Base-by-base conservation (phyloP, 805 yeast species). In the Starmerella sirachaensis region DNA sequence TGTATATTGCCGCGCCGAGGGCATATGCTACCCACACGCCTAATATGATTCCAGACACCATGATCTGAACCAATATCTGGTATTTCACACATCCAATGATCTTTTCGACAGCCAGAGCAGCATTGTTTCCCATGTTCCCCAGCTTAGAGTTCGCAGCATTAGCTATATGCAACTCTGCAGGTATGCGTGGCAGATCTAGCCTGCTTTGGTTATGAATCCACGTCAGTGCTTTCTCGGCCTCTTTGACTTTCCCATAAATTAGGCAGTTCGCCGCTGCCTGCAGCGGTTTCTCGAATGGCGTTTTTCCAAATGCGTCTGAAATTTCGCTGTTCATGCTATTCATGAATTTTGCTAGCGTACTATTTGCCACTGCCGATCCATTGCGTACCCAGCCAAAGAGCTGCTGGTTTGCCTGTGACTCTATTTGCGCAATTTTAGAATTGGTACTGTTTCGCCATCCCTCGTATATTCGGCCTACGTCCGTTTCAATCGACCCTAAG, bases 181-280 rank as follows among this genome's bases (percentile, higher is more conserved):
- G 36, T 4, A 48, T 28, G 8, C 41, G 27, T 0, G 93, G 93
- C 1, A 83, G 53, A 1, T 61, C 46, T 2, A 85, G 58, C 12
- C 72, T 64, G 3, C 85, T 65, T 45, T 80, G 64, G 24, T 76
- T 62, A 48, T 77, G 65, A 1, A 85, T 61, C 96, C 96, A 91
- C 2, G 76, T 69, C 38, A 86, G 58, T 0, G 93, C 97, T 21
- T 69, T 53, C 45, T 80, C 80, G 2, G 84, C 62, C 17, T 68
- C 64, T 11, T 64, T 65, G 6, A 88, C 56, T 50, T 88, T 91
- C 33, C 78, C 64, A 13, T 82, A 88, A 26, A 91, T 64, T 3
- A 82, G 72, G 60, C 98, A 88, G 22, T 76, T 74, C 4, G 86
- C 79, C 0, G 84, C 73, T 0, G 77, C 67, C 20, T 68, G 65